phyloP scores from a whole-genome alignment of 2,329 filamentous ascomycete genomes.

The Monosporascus sp. region DNA sequence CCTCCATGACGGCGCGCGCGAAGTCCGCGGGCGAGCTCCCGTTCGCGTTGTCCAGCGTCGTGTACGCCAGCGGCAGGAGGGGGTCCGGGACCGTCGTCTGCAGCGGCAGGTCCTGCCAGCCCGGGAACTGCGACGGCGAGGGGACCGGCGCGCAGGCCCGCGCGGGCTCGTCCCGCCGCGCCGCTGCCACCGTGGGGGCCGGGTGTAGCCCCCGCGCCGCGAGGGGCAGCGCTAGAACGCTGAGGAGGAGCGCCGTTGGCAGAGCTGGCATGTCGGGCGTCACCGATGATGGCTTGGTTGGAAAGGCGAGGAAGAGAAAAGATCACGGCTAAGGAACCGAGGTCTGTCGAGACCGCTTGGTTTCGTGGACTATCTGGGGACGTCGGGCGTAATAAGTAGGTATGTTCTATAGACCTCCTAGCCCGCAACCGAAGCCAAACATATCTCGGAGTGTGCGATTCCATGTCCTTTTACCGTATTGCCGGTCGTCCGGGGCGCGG shows the following conservation, averaged over 20 bases:
- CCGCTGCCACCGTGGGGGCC: background rate
- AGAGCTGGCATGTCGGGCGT: background rate
- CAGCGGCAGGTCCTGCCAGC: slow-evolving; percentile 29
- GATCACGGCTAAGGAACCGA: no score
- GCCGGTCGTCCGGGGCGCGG: no score
- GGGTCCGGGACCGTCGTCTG: slow-evolving; percentile 40
- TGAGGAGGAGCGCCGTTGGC: background rate
- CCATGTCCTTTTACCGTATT: no score
- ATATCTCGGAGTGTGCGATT: no score
- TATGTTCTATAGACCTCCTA: no score
- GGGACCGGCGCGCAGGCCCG: slow-evolving; percentile 19
- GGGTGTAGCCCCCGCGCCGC: background rate
- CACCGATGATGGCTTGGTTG: background rate
- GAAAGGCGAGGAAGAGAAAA: no score
- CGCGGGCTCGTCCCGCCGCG: background rate
- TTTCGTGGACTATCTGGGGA: no score
- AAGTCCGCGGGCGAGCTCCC: slow-evolving; percentile 18
- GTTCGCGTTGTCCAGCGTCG: slow-evolving; percentile 30
- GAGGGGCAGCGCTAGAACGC: background rate
- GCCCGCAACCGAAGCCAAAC: no score
- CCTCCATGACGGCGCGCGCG: slow-evolving; percentile 30
- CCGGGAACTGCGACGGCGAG: slow-evolving; percentile 23
- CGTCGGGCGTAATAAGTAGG: no score
- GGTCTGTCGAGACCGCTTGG: no score
- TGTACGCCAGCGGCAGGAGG: slow-evolving; percentile 36